phyloP scores from a whole-genome alignment of 2,329 filamentous ascomycete genomes.

The Ophiostoma himal-ulmi region DNA sequence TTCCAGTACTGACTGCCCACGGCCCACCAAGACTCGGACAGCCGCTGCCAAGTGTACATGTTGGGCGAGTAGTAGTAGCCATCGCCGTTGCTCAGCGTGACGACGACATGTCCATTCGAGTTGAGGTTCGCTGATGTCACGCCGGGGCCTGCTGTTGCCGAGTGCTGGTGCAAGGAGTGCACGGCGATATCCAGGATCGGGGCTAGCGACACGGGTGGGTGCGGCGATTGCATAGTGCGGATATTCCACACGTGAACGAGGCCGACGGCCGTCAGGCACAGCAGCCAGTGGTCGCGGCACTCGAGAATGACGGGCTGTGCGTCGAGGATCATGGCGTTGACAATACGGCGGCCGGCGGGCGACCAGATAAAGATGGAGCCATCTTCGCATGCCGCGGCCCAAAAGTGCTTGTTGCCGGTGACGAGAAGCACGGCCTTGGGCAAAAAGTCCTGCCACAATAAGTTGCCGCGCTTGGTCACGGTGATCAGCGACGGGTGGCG shows the following conservation, averaged over 20 bases:
- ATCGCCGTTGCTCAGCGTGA: constrained; percentile 92
- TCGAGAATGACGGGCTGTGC: constrained; percentile 92
- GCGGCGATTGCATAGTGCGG: constrained; percentile 71
- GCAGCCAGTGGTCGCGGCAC: constrained; percentile 78
- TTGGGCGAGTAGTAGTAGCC: constrained; percentile 81
- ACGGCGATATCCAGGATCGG: constrained; percentile 84
- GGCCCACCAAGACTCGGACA: constrained; percentile 98
- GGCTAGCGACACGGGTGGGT: constrained; percentile 82
- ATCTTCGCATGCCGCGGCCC: constrained; percentile 90
- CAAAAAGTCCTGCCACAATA: constrained; percentile 91
- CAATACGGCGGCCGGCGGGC: constrained; percentile 75
- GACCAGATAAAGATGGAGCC: constrained; percentile 88
- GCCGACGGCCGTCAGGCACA: constrained; percentile 83
- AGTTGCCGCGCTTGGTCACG: constrained; percentile 70
- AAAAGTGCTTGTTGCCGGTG: constrained; percentile 84
- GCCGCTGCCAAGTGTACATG: constrained; percentile 87
- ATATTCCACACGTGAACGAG: constrained; percentile 93
- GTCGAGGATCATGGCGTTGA: constrained; percentile 82
- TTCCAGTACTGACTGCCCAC: constrained; percentile 99
- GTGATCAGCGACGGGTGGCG: constrained; percentile 80
- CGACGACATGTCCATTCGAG: constrained; percentile 73
- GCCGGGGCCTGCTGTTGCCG: constrained; percentile 68
- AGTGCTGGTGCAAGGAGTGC: constrained; percentile 69
- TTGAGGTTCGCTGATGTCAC: constrained; percentile 90
- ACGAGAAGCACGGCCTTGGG: constrained; percentile 82